Conservation (phyloP, 352 stramenopile species). For the Phytophthora pisi region DNA sequence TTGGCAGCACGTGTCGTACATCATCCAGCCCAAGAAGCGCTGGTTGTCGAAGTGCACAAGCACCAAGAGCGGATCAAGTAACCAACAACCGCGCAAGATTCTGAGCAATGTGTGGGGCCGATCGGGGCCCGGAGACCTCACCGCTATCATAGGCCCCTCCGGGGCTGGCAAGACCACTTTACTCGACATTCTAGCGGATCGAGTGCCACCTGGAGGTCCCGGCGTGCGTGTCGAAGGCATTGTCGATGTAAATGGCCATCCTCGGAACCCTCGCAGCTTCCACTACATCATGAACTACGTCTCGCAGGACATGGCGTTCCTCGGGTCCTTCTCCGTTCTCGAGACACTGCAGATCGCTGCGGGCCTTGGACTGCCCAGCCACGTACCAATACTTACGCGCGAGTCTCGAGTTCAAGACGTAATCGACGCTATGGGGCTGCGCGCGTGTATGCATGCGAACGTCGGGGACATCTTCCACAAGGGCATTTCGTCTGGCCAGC, state of each 20-base stretch:
- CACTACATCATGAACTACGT: conserved; percentile 70
- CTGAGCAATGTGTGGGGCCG: conserved; percentile 63
- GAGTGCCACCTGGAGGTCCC: conserved; percentile 22
- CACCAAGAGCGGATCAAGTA: not conserved
- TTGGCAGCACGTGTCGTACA: conserved; percentile 65
- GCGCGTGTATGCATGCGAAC: conserved; percentile 54
- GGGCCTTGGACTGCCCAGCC: conserved; percentile 49
- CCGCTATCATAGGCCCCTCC: conserved; percentile 70
- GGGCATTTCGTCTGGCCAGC: conserved; percentile 88
- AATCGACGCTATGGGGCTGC: conserved; percentile 74
- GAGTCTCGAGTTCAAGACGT: conserved; percentile 67
- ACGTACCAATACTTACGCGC: conserved; percentile 45
- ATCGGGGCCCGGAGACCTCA: conserved; percentile 65
- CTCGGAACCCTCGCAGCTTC: conserved; percentile 44
- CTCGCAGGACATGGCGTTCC: conserved; percentile 59
- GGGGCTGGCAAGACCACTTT: conserved; percentile 70
- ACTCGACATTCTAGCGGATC: conserved; percentile 67
- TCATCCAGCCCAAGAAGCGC: conserved; percentile 40
- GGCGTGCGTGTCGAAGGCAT: conserved; percentile 49
- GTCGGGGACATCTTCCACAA: conserved; percentile 89
- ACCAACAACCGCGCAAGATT: conserved; percentile 37
- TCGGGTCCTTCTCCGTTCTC: conserved; percentile 70
- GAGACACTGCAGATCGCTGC: conserved; percentile 73
- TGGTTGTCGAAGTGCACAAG: conserved; percentile 4
- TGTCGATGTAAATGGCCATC: conserved; percentile 56